phyloP scores from a whole-genome alignment of 345 rosid genomes.

The Psidium guajava region DNA sequence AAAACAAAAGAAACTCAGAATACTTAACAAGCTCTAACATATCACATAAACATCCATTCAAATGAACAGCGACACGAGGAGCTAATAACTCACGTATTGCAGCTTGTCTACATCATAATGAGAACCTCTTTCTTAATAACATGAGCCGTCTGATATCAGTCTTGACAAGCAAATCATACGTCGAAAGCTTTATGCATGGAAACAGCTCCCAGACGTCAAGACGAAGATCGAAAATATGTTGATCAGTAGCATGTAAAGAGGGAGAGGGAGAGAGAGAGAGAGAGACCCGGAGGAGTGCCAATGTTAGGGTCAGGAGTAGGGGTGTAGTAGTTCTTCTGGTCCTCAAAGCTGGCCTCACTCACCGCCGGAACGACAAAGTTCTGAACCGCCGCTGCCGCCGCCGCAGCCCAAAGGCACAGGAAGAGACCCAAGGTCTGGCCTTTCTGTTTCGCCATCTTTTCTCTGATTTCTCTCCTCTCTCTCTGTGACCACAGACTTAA shows the following conservation, averaged over 20 bases:
- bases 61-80: neutral
- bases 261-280: neutral
- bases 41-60: neutral
- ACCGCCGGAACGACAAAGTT: constrained; percentile 28
- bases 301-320: constrained; percentile 41
- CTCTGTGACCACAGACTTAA: neutral
- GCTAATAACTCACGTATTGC: neutral
- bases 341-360: constrained; percentile 27
- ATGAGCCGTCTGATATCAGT: neutral
- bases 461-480: neutral
- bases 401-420: constrained; percentile 28
- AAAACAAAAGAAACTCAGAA: neutral
- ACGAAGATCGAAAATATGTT: neutral
- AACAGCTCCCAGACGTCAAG: neutral
- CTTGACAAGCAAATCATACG: neutral
- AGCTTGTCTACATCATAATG: neutral
- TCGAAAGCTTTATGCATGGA: neutral
- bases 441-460: constrained; percentile 19
- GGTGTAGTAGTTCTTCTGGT: constrained; percentile 52
- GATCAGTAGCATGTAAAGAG: neutral
- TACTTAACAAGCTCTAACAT: neutral
- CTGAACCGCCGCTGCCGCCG: constrained; percentile 35
- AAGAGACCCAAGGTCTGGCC: constrained; percentile 7
- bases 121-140: neutral
- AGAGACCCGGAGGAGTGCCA: constrained; percentile 38